phyloP scores from a whole-genome alignment of 2,329 filamentous ascomycete species.

The Cordyceps farinosa region DNA sequence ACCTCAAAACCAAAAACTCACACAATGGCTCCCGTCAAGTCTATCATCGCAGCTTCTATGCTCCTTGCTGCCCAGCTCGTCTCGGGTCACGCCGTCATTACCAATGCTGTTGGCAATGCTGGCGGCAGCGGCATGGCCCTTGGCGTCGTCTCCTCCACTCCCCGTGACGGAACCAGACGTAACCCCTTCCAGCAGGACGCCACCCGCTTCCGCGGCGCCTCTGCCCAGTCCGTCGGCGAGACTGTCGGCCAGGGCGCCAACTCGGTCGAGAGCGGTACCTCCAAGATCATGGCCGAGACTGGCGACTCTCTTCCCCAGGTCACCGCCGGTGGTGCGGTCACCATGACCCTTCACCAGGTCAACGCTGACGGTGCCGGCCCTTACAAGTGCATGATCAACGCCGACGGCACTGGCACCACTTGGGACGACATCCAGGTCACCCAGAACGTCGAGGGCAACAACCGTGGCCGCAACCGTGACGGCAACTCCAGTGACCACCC shows the following conservation, averaged over 20 bases:
- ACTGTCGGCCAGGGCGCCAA: constrained; percentile 56
- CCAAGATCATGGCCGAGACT: constrained; percentile 54
- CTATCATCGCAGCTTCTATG: constrained; percentile 42
- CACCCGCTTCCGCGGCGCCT: constrained; percentile 56
- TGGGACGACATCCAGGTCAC: constrained; percentile 55
- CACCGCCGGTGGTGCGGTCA: constrained; percentile 51
- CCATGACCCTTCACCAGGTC: constrained; percentile 65
- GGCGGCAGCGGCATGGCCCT: constrained; percentile 54
- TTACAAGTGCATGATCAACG: constrained; percentile 62
- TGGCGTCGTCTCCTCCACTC: constrained; percentile 51
- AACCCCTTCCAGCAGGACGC: constrained; percentile 62
- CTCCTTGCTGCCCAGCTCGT: constrained; percentile 53
- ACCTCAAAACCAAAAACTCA: constrained; percentile 26
- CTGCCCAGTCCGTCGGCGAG: constrained; percentile 53
- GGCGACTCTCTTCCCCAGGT: constrained; percentile 58
- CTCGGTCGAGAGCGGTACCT: constrained; percentile 53
- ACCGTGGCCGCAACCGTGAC: constrained; percentile 39
- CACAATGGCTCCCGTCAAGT: constrained; percentile 27
- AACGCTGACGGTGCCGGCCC: constrained; percentile 65
- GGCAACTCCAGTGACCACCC: constrained; percentile 43
- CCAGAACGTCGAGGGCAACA: constrained; percentile 28
- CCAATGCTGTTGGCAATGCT: constrained; percentile 52
- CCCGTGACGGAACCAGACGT: constrained; percentile 58
- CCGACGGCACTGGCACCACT: constrained; percentile 51
- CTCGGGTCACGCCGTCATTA: constrained; percentile 59